Conservation (phyloP, 139 green algal species). For the Auxenochlorella protothecoides region DNA sequence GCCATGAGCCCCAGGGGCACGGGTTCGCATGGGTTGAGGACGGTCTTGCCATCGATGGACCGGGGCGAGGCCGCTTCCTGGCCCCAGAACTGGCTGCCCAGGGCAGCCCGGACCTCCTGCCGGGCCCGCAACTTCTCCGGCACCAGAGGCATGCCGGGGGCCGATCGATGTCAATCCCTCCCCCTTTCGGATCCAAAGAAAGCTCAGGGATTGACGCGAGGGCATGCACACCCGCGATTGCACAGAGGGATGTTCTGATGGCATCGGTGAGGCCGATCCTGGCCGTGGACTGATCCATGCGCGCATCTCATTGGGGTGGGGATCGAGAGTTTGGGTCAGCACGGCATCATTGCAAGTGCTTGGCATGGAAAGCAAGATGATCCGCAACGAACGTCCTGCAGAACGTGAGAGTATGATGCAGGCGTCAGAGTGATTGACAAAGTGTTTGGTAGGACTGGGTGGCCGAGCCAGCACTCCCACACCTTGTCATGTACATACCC, state of each 20-base stretch:
- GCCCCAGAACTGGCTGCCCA: conserved; percentile 63
- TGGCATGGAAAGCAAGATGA: conserved; percentile 80
- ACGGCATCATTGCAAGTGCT: conserved; percentile 28
- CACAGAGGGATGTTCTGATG: background rate
- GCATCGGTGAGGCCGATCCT: background rate
- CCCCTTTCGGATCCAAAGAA: background rate
- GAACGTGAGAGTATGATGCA: too few species aligned
- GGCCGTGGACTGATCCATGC: too few species aligned
- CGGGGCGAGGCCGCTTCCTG: conserved; percentile 20
- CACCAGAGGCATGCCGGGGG: conserved; percentile 32
- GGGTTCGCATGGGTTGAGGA: conserved; percentile 42
- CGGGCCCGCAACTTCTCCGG: conserved; percentile 41
- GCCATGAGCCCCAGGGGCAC: conserved; percentile 33
- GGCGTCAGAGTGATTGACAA: conserved; percentile 60
- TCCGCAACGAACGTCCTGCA: conserved; percentile 75
- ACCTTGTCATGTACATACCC: background rate
- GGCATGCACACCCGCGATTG: background rate
- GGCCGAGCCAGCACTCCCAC: background rate
- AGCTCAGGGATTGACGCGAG: background rate
- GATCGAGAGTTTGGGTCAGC: too few species aligned
- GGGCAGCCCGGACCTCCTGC: conserved; percentile 27
- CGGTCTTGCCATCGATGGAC: conserved; percentile 35
- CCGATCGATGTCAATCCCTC: background rate
- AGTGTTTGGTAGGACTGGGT: conserved; percentile 33
- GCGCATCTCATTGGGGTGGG: too few species aligned